phyloP scores from a whole-genome alignment of 345 rosid genomes.

The Euphorbia pulcherrima region DNA sequence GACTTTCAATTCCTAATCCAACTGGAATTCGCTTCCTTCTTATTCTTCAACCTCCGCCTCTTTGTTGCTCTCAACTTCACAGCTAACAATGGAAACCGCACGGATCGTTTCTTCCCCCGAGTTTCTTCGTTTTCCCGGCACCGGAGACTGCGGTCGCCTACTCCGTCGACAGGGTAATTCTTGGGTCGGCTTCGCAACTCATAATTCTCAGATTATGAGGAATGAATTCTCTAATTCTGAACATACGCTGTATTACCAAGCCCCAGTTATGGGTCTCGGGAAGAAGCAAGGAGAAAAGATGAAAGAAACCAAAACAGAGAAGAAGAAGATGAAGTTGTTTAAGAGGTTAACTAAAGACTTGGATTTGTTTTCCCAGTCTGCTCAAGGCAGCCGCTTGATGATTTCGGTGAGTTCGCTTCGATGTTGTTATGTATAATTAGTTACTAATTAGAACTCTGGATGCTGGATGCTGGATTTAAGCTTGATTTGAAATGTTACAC shows the following conservation, averaged over 20 bases:
- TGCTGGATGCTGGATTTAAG: not conserved
- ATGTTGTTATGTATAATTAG: not conserved
- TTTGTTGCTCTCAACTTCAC: not conserved
- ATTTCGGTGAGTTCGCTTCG: slow-evolving; percentile 10
- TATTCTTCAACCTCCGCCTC: too few relatives aligned
- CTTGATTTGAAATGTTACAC: not conserved
- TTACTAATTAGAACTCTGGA: not conserved
- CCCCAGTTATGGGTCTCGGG: slow-evolving; percentile 1
- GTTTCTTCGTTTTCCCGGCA: not conserved
- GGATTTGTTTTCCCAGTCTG: slow-evolving; percentile 2
- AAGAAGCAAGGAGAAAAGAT: slow-evolving; percentile 19
- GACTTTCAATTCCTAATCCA: not conserved
- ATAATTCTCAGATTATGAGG: not conserved
- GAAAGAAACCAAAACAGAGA: slow-evolving; percentile 18
- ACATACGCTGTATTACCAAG: slow-evolving; percentile 2
- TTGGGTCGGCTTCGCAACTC: not conserved
- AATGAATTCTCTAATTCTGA: slow-evolving; percentile 9
- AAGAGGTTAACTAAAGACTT: slow-evolving; percentile 23
- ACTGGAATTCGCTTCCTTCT: not conserved
- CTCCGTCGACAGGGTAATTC: not conserved
- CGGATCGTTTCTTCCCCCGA: not conserved
- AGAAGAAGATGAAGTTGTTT: slow-evolving; percentile 22
- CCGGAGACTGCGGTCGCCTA: not conserved
- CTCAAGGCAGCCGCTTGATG: not conserved
- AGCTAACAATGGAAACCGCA: slow-evolving; percentile 9